Percentiles rank a stretch among this genome's conserved stretches.
phyloP scores from a whole-genome alignment of 2,329 filamentous ascomycete species.

The Aspergillus versicolor region DNA sequence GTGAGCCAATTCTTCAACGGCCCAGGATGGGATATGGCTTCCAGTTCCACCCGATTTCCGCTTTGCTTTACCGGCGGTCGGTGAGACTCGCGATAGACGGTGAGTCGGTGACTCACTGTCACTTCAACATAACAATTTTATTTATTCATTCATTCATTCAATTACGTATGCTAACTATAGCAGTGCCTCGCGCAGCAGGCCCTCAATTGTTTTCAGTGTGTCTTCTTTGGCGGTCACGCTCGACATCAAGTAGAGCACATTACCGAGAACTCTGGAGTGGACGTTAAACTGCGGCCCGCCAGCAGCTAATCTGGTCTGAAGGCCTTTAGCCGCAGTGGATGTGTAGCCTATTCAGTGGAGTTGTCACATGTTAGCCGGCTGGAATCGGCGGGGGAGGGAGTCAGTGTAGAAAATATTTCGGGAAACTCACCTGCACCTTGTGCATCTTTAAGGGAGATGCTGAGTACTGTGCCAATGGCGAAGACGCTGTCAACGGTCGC shows the following conservation, averaged over 20 bases:
- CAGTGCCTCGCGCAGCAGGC: conserved; percentile 38
- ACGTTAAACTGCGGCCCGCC: conserved; percentile 45
- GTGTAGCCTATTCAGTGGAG: conserved; percentile 50
- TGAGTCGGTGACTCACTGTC: not conserved
- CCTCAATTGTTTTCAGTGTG: conserved; percentile 43
- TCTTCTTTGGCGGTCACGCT: conserved; percentile 51
- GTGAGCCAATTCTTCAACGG: too few relatives aligned
- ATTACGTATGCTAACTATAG: conserved; percentile 14
- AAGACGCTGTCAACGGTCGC: conserved; percentile 63
- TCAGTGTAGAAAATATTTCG: not conserved
- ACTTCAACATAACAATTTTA: not conserved
- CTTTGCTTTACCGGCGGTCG: not conserved
- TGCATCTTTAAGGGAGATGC: conserved; percentile 58
- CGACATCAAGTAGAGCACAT: conserved; percentile 62
- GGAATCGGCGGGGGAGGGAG: not conserved
- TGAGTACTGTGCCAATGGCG: conserved; percentile 72
- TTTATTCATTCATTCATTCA: not conserved
- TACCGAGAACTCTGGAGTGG: conserved; percentile 61
- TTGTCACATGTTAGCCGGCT: conserved; percentile 18
- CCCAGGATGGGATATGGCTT: not conserved
- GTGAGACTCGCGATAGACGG: not conserved
- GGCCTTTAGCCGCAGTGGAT: conserved; percentile 53
- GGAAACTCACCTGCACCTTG: conserved; percentile 44
- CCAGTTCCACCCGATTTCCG: not conserved
- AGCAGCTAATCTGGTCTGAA: conserved; percentile 52